Conservation (phyloP, 768 basidiomycete genomes). For the Auricularia cornea region DNA sequence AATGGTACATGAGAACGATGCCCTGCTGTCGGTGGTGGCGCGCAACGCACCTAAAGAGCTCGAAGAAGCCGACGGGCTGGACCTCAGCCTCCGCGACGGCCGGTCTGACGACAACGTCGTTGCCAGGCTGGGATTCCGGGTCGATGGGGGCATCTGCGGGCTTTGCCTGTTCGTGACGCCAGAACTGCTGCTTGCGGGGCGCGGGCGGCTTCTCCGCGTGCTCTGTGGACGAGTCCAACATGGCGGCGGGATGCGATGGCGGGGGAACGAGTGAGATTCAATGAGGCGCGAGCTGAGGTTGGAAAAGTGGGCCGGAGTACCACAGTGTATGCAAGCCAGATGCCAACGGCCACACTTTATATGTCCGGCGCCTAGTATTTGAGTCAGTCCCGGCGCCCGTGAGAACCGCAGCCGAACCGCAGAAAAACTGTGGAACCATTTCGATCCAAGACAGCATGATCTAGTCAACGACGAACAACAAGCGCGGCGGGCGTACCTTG, state of each 20-base stretch:
- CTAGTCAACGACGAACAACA: background rate
- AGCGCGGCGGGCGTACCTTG: slow-evolving; percentile 39
- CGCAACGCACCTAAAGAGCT: slow-evolving; percentile 18
- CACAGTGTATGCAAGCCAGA: too few relatives aligned
- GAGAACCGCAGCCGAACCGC: too few relatives aligned
- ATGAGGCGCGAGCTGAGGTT: background rate
- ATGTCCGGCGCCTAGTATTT: too few relatives aligned
- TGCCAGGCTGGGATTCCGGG: background rate
- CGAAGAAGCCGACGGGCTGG: slow-evolving; percentile 25
- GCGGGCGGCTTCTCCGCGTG: background rate
- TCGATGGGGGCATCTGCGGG: background rate
- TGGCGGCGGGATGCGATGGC: background rate
- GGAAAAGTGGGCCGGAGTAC: too few relatives aligned
- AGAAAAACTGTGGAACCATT: too few relatives aligned
- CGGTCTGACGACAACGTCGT: background rate
- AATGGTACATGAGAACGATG: slow-evolving; percentile 1
- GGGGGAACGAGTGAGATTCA: background rate
- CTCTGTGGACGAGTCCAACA: background rate
- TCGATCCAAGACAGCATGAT: background rate
- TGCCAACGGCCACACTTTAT: too few relatives aligned
- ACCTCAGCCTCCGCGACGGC: slow-evolving; percentile 5
- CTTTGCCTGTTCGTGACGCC: background rate
- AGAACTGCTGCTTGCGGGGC: background rate
- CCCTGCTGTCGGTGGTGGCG: too few relatives aligned
- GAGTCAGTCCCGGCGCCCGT: too few relatives aligned